Evolutionary conservation across 768 basidiomycete genomes (phyloP).

Genomic region (Terana coerulea): DNA sequence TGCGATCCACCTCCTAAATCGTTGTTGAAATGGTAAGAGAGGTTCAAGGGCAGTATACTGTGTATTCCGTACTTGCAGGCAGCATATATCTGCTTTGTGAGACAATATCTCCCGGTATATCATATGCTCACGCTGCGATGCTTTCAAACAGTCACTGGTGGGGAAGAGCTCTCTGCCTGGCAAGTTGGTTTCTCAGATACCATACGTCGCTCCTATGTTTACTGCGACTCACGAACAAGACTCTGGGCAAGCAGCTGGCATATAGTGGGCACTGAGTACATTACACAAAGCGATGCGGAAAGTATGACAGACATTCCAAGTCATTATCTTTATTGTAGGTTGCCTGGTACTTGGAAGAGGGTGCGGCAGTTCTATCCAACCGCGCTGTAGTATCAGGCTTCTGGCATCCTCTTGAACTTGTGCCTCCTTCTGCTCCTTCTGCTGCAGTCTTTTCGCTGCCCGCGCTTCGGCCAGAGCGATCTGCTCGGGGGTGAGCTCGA

Average conservation of each 20-base stretch:
- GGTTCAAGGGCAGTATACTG: background rate
- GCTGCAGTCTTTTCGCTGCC: constrained; percentile 33
- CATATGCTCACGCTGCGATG: constrained; percentile 69
- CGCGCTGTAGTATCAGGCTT: constrained; percentile 27
- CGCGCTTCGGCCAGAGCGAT: constrained; percentile 49
- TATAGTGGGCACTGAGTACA: constrained; percentile 11
- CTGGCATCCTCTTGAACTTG: constrained; percentile 17
- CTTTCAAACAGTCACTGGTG: constrained; percentile 81
- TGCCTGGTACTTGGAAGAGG: background rate
- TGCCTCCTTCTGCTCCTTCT: constrained; percentile 12
- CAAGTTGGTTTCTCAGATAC: background rate
- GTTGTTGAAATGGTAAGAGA: background rate
- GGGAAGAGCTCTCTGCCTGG: constrained; percentile 81
- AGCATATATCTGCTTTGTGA: constrained; percentile 76
- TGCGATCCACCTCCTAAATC: constrained; percentile 79
- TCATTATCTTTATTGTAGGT: constrained; percentile 51
- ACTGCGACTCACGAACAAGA: constrained; percentile 62
- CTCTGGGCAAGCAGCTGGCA: constrained; percentile 71
- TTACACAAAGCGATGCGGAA: background rate
- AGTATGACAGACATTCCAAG: constrained; percentile 72
- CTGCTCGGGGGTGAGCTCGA: constrained; percentile 49
- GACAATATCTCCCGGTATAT: constrained; percentile 69
- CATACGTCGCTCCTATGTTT: background rate
- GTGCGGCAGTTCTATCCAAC: constrained; percentile 33
- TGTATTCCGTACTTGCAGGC: constrained; percentile 71